A percentile compares a stretch with the other conserved stretches of the same genome.
Conservation (phyloP, 176 grass and related monocot genomes). For the Pontederia paniculata region DNA sequence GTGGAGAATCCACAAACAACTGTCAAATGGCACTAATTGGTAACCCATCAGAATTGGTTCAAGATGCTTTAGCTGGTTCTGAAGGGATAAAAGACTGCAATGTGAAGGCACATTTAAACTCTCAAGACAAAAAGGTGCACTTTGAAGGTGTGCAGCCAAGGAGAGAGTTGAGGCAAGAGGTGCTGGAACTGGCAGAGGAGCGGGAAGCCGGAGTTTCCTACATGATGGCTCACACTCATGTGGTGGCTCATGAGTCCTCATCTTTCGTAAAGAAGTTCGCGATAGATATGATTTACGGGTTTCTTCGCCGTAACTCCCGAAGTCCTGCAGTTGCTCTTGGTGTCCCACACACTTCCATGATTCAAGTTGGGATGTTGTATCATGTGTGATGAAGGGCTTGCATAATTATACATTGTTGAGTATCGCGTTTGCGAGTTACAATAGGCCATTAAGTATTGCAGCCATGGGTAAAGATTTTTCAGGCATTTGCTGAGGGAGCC, state of each 20-base stretch:
- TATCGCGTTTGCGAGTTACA: too few relatives aligned
- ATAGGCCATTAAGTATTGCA: too few relatives aligned
- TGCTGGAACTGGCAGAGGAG: constrained; percentile 52
- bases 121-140: too few relatives aligned
- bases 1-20: constrained; percentile 3
- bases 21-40: constrained; percentile 38
- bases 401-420: too few relatives aligned
- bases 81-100: constrained; percentile 16
- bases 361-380: constrained; percentile 87
- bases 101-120: too few relatives aligned
- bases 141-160: constrained; percentile 25
- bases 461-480: too few relatives aligned
- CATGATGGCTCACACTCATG: constrained; percentile 76
- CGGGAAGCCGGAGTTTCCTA: constrained; percentile 72
- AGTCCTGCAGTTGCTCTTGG: constrained; percentile 53
- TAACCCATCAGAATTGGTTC: constrained; percentile 1
- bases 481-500: too few relatives aligned
- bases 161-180: constrained; percentile 29
- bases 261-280: constrained; percentile 62
- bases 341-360: constrained; percentile 56
- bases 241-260: constrained; percentile 61
- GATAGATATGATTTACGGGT: constrained; percentile 58
- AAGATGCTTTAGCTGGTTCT: constrained; percentile 18
- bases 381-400: too few relatives aligned
- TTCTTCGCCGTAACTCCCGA: constrained; percentile 78